Evolutionary conservation across 2,329 filamentous ascomycete species (phyloP), one percentile per base, ranked within the genome.

Genomic region (Pseudonectria buxi): DNA sequence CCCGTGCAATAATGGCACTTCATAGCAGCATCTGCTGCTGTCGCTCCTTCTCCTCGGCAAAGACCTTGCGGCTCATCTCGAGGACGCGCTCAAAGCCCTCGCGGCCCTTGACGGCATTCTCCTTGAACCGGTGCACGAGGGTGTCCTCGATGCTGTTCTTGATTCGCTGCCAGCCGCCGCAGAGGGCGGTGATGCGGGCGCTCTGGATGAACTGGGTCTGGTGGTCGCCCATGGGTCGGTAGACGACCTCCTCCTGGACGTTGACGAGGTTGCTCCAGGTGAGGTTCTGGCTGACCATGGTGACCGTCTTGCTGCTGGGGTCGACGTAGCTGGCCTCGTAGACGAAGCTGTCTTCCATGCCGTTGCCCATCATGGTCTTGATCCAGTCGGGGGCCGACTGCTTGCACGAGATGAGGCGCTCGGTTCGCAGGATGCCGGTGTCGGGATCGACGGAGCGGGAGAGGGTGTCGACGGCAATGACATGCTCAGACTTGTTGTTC

Each of bases 401-500:
- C 49, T 69, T 69, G 67, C 74, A 78, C 40, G 73, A 76, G 59
- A 79, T 79, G 48, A 79, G 68, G 28, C 75, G 73, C 51, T 78
- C 75, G 18, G 74, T 78, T 44, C 73, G 72, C 39, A 79, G 70
- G 53, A 79, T 74, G 47, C 75, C 75, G 10, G 75, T 78, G 14
- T 57, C 58, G 2, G 68, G 58, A 51, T 78, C 72, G 59, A 79
- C 68, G 32, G 50, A 49, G 30, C 92, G 85, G 35, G 80, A 83
- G 53, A 98, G 66, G 11, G 90, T 96, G 68, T 98, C 92, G 55
- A 96, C 92, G 49, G 87, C 89, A 48, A 94, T 80, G 49, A 98
- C 92, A 64, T 98, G 92, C 27, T 88, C 86, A n/a, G 86, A 89
- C 68, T 95, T 92, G 63, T 95, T 85, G 70, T 98, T 98, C 90